Conservation (phyloP, 2,329 filamentous ascomycete species). For the Balansia obtecta region DNA sequence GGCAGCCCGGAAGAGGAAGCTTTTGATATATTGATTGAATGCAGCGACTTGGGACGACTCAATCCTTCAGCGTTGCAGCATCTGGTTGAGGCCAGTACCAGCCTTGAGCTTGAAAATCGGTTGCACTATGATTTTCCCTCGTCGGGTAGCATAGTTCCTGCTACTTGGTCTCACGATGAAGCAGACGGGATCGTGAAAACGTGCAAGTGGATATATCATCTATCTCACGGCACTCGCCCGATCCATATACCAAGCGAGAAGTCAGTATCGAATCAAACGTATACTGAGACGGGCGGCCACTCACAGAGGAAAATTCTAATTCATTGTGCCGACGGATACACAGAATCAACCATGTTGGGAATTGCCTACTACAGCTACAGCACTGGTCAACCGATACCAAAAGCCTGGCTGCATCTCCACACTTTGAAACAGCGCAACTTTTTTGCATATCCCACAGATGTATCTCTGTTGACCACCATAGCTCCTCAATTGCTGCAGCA, state of each 20-base stretch:
- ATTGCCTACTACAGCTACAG: conserved; percentile 92
- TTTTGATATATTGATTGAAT: conserved; percentile 83
- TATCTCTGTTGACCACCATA: conserved; percentile 66
- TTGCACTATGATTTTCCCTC: conserved; percentile 65
- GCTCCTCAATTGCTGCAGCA: conserved; percentile 62
- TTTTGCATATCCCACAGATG: conserved; percentile 89
- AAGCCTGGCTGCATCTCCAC: conserved; percentile 82
- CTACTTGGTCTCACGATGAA: conserved; percentile 72
- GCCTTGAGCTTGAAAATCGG: conserved; percentile 27
- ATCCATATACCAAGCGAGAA: conserved; percentile 15
- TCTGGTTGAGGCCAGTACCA: conserved; percentile 38
- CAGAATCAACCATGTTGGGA: conserved; percentile 78
- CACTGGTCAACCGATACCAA: conserved; percentile 65
- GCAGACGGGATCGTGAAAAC: conserved; percentile 75
- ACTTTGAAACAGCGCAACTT: conserved; percentile 76
- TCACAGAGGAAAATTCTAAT: conserved; percentile 63
- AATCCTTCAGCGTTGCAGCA: conserved; percentile 54
- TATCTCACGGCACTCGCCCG: conserved; percentile 53
- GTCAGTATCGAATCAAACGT: conserved; percentile 5
- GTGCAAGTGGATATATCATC: conserved; percentile 79
- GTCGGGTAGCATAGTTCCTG: conserved; percentile 81
- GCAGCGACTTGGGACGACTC: conserved; percentile 71
- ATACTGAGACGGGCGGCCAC: conserved; percentile 5
- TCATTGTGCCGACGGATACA: conserved; percentile 93
- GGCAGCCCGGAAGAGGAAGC: conserved; percentile 41